Conservation (phyloP, 768 basidiomycete species). For the Mycena alexandri region DNA sequence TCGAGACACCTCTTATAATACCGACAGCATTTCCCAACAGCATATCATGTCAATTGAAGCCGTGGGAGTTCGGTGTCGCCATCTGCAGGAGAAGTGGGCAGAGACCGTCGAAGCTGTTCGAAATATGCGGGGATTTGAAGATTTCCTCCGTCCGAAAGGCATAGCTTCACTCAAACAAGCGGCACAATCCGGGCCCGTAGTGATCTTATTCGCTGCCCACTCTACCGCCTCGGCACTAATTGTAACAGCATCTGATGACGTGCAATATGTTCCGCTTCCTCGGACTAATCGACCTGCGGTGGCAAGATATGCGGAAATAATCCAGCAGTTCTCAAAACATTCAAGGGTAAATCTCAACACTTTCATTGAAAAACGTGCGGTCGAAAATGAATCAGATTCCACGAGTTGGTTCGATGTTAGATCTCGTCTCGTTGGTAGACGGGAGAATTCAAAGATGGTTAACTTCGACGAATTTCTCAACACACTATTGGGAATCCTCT, state of each 20-base stretch:
- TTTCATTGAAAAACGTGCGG: background rate
- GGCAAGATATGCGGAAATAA: conserved; percentile 8
- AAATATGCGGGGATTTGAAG: conserved; percentile 36
- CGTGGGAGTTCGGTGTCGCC: conserved; percentile 7
- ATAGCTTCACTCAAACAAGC: background rate
- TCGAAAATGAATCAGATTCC: conserved; percentile 15
- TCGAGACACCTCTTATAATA: conserved; percentile 14
- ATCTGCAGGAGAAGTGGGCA: conserved; percentile 38
- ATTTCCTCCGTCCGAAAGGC: conserved; percentile 38
- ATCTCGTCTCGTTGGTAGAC: conserved; percentile 5
- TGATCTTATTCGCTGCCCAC: conserved; percentile 29
- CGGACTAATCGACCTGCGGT: background rate
- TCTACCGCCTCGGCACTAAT: conserved; percentile 30
- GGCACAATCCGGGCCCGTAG: conserved; percentile 17
- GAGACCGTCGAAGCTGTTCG: conserved; percentile 30
- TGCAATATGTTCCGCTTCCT: background rate
- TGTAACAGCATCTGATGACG: background rate
- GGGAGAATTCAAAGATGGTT: conserved; percentile 7
- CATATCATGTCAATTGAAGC: too few species aligned
- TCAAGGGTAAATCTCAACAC: too few species aligned
- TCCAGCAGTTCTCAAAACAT: background rate
- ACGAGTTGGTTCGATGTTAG: conserved; percentile 2
- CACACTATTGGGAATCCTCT: conserved; percentile 13
- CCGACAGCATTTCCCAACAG: too few species aligned
- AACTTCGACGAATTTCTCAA: conserved; percentile 9